Percentiles rank a stretch among this genome's conserved stretches.
phyloP scores from a whole-genome alignment of 2,329 filamentous ascomycete genomes.

The Claviceps sp. region DNA sequence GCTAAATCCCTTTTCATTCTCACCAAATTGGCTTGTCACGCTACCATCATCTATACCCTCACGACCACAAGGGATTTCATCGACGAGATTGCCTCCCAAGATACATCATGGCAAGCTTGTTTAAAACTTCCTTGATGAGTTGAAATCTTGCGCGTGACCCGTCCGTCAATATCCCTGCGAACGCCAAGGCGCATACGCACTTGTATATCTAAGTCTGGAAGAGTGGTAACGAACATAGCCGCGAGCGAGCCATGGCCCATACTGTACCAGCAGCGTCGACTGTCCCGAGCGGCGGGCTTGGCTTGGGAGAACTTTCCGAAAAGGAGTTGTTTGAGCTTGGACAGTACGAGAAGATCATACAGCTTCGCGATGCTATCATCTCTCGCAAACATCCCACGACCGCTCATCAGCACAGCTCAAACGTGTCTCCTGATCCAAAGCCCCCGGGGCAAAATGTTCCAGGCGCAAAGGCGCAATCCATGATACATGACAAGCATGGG shows the following conservation, averaged over 20 bases:
- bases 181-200: neutral
- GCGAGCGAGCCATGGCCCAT: conserved; percentile 1
- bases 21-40: neutral
- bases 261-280: neutral
- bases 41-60: neutral
- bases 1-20: neutral
- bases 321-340: conserved; percentile 43
- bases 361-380: conserved; percentile 67
- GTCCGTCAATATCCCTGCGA: neutral
- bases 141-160: neutral
- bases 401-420: conserved; percentile 35
- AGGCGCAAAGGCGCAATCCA: neutral
- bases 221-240: neutral
- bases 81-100: neutral
- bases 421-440: conserved; percentile 10
- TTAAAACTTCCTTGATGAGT: neutral
- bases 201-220: neutral
- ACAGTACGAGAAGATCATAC: conserved; percentile 70
- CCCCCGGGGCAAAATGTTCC: neutral
- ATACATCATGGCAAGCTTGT: neutral
- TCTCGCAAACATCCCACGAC: conserved; percentile 59
- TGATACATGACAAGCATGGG: neutral
- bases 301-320: conserved; percentile 18
- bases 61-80: neutral
- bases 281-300: neutral